A percentile compares a stretch with the other conserved stretches of the same genome.
These are phyloP conservation scores for Camelina neglecta DNA, from an alignment of 345 rosid genomes.

Conservation along the genomic window DNA sequence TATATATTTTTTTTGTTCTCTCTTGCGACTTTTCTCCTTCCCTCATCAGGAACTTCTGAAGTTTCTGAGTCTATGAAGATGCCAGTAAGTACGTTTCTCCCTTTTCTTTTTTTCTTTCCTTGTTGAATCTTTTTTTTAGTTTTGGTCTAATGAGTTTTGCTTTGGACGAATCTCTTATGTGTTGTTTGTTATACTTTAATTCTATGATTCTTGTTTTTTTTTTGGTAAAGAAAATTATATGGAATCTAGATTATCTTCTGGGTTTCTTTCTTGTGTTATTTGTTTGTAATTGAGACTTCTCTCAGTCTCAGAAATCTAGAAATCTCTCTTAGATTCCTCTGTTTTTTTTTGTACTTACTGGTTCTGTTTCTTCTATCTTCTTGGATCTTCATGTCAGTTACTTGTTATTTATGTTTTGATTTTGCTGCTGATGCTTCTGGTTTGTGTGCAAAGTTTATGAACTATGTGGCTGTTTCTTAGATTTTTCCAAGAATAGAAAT, in stretches of 20 bases:
- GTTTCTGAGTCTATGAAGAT: slow-evolving; percentile 75
- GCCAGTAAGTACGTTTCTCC: slow-evolving; percentile 99
- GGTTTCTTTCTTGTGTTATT: neutral
- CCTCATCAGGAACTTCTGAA: slow-evolving; percentile 31
- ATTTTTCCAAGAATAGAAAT: neutral
- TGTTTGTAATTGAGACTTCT: slow-evolving; percentile 12
- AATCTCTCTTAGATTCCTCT: slow-evolving; percentile 32
- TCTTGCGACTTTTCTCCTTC: slow-evolving; percentile 38
- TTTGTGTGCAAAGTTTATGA: slow-evolving; percentile 2
- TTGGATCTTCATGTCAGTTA: slow-evolving; percentile 35
- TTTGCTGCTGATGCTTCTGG: slow-evolving; percentile 4
- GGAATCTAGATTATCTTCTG: neutral
- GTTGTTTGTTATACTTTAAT: neutral
- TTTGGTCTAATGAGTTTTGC: neutral
- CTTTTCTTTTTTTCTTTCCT: neutral
- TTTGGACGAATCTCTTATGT: slow-evolving; percentile 19
- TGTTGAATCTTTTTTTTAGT: slow-evolving; percentile 14
- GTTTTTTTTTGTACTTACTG: slow-evolving; percentile 13
- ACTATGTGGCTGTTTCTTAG: slow-evolving; percentile 1
- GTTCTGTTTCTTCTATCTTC: slow-evolving; percentile 8
- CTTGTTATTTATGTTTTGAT: slow-evolving; percentile 17
- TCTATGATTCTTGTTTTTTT: slow-evolving; percentile 6
- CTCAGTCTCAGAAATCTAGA: slow-evolving; percentile 27
- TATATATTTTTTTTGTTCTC: neutral
- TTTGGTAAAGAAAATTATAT: slow-evolving; percentile 3